Base-by-base conservation (phyloP, 305 asterid genomes). In the Striga hermonthica region DNA sequence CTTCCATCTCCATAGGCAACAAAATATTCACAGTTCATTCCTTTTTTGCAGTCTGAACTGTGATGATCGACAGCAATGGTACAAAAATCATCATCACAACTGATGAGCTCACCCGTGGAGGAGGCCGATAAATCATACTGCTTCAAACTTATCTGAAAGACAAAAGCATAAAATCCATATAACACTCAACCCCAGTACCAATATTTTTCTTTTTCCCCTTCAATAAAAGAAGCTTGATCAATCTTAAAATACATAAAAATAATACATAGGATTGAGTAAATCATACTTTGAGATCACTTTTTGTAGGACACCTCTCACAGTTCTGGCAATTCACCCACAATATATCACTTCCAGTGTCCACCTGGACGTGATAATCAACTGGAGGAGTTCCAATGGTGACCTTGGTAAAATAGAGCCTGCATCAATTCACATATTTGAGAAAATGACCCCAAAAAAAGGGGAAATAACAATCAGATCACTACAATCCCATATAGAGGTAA, bases 281-380 rank as follows among this genome's bases (percentile, higher is more conserved):
- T 44, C 87, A 38, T 86, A 94, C 99, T 48, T 89, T 78, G 35
- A 94, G 95, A 64, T 76, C 83, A 72, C 95, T 93, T 83, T 83
- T 83, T 38, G 75, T 82, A 57, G 99, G 96, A 75, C 99, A 90
- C 67, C 73, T 84, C 52, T 72, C 74, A 66, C 99, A 94, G 70
- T 82, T 79, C 65, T 79, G 89, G 76, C 99, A 94, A 65, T 94
- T 94, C 75, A 94, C 87, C 99, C 99, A 94, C 64, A 90, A 74
- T 59, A 88, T 90, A 80, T 94, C 99, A 81, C 99, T 94, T 68
- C 99, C 99, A 4, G 99, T 94, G 70, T 94, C 99, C 1, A 94
- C 95, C 79, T 94, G 99, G 67, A 90, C 95, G 57, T 88, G 85
- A 72, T 83, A 94, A 62, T 90, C 96, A 64, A 71, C 75, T 16